Conservation (phyloP, 2,329 filamentous ascomycete species). For the Ascochyta viciae-villosae region DNA sequence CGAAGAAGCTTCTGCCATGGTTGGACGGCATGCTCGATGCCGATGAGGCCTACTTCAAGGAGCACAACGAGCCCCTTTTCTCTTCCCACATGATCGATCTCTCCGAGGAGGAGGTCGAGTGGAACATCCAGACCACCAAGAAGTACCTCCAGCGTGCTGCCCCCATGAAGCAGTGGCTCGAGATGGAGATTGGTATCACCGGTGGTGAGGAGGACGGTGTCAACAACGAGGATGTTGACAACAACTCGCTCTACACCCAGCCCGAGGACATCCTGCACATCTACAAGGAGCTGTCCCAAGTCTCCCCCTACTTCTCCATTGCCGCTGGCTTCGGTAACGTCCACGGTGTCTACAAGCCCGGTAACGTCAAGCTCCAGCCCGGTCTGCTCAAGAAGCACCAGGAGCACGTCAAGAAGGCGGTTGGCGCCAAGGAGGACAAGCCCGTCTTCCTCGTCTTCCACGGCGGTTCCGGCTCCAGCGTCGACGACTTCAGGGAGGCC, state of each 20-base stretch:
- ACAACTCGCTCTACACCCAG: constrained; percentile 96
- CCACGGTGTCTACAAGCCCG: constrained; percentile 98
- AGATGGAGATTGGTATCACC: constrained; percentile 89
- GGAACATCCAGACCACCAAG: constrained; percentile 85
- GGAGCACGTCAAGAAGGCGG: constrained; percentile 84
- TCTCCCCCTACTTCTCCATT: constrained; percentile 88
- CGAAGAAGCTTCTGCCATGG: constrained; percentile 99
- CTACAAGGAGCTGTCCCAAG: constrained; percentile 68
- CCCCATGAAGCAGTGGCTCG: constrained; percentile 96
- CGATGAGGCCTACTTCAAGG: constrained; percentile 95
- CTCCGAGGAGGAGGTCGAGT: constrained; percentile 81
- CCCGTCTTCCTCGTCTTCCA: constrained; percentile 99
- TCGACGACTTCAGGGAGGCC: constrained; percentile 76
- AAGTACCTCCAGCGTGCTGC: constrained; percentile 85
- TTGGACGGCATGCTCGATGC: constrained; percentile 79
- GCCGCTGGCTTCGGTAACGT: constrained; percentile 95
- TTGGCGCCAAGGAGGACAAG: constrained; percentile 75
- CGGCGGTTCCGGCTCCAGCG: constrained; percentile 90
- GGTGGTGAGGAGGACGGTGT: constrained; percentile 98
- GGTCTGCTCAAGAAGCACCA: constrained; percentile 98
- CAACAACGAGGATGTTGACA: constrained; percentile 97
- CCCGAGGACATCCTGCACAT: constrained; percentile 44
- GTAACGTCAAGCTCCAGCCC: constrained; percentile 96
- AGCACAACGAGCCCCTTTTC: constrained; percentile 79
- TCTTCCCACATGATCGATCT: constrained; percentile 96